Evolutionary conservation across 495 filamentous ascomycete species (phyloP).

Genomic region (Tuber magnatum): DNA sequence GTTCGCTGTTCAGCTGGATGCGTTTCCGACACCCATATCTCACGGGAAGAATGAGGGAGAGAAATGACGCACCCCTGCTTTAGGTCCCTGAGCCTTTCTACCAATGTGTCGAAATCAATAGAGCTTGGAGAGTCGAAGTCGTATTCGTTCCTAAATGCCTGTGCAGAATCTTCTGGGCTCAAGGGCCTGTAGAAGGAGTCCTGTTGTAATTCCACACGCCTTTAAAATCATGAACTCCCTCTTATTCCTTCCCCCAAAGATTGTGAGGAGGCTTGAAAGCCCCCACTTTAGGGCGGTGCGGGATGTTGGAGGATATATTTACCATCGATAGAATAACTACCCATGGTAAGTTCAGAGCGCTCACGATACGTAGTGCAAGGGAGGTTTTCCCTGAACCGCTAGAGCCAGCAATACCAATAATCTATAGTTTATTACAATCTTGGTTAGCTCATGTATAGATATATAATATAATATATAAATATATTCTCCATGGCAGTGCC

Average conservation of each 20-base stretch:
- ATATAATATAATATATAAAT: background rate
- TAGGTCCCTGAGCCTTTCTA: constrained; percentile 71
- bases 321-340: constrained; percentile 96
- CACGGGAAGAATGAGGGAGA: background rate
- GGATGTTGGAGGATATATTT: constrained; percentile 24
- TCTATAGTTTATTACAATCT: constrained; percentile 41
- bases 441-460: constrained; percentile 12
- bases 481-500: background rate
- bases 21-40: constrained; percentile 7
- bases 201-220: constrained; percentile 44
- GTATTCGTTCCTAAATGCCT: constrained; percentile 81
- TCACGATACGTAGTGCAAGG: constrained; percentile 82
- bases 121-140: constrained; percentile 92
- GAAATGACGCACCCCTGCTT: constrained; percentile 69
- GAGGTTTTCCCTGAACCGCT: constrained; percentile 98
- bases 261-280: background rate
- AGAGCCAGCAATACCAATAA: constrained; percentile 92
- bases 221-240: constrained; percentile 15
- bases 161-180: constrained; percentile 60
- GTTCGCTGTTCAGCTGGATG: constrained; percentile 15
- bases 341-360: constrained; percentile 85
- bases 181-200: constrained; percentile 95
- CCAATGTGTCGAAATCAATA: constrained; percentile 87
- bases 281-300: background rate
- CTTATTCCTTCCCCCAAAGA: background rate